Base-by-base conservation (phyloP, 768 basidiomycete species). In the Trametes punicea region DNA sequence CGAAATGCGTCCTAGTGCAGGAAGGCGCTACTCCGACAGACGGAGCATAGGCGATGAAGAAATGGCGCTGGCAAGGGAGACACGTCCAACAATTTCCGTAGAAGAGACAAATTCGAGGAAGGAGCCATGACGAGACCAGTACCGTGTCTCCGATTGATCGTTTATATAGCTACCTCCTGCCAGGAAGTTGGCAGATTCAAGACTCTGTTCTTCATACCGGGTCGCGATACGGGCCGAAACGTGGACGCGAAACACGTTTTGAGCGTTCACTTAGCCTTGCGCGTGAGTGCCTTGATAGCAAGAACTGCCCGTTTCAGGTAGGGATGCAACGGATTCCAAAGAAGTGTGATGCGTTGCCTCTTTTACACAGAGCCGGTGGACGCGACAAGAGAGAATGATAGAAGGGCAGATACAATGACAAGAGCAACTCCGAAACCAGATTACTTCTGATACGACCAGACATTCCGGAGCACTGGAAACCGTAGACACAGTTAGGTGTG, bases 381-480 rank as follows among this genome's bases (percentile, higher is more conserved):
- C 44, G 51, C 42, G 13, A 46, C 39, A 49, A 48, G 36, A 51
- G 39, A 56, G 44, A 51, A 53, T 59, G 51, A 63, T 36, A 52
- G 34, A 46, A 56, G 21, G 51, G 55, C 46, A 51, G 45, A 60
- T 63, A 62, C 58, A 64, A 56, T 53, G 62, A 62, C 52, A 59
- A 63, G 46, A 65, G 62, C 50, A 46, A 45, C 52, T 51, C 53
- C 48, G 55, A 41, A 58, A 41, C 41, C 27, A 27, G 57, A 57
- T 82, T 86, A 98, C 81, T 96, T 95, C 81, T 87, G 81, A 85
- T 90, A 92, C 63, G 86, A 88, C 93, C 93, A 98, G 71, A 93
- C 93, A 74, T 93, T 93, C 72, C 91, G 87, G 73, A 98, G 88
- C 73, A 97, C 95, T 98, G 67, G 46, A 25, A 7, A 26, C 26